Conservation (phyloP, 2,329 filamentous ascomycete species). For the Nemania abortiva region DNA sequence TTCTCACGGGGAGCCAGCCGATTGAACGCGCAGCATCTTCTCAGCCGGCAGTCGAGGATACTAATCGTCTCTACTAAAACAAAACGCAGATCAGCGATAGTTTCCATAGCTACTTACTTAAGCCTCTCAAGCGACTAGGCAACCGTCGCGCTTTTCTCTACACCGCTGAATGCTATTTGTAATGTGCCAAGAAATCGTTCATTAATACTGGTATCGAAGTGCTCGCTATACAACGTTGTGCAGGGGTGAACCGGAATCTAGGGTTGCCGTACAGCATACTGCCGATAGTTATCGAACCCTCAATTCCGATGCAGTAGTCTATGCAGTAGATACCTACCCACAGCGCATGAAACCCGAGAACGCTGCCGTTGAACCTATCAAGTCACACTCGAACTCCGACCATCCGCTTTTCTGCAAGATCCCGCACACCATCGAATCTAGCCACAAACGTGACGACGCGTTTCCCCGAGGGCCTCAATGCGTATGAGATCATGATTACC, state of each 20-base stretch:
- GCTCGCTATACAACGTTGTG: not conserved
- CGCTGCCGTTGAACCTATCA: too few species aligned
- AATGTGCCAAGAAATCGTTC: not conserved
- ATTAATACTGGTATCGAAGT: not conserved
- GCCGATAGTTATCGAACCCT: too few species aligned
- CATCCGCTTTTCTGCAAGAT: too few species aligned
- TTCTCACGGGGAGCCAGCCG: not conserved
- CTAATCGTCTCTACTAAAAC: not conserved
- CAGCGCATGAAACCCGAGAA: too few species aligned
- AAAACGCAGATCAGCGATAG: too few species aligned
- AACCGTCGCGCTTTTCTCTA: not conserved
- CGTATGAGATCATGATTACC: too few species aligned
- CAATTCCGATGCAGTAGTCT: not conserved
- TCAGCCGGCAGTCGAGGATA: not conserved
- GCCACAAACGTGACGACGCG: too few species aligned
- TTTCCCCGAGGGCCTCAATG: too few species aligned
- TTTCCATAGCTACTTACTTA: not conserved
- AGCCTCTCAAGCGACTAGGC: not conserved
- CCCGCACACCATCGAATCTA: too few species aligned
- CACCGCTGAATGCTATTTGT: not conserved
- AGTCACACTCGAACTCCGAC: too few species aligned
- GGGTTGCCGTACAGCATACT: not conserved
- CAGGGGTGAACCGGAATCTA: slow-evolving; percentile 6
- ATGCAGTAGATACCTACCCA: not conserved
- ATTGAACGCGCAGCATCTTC: not conserved